These are phyloP conservation scores for Orbilia blumenaviensis DNA, from an alignment of 2,329 filamentous ascomycete species.

Conservation along the genomic window DNA sequence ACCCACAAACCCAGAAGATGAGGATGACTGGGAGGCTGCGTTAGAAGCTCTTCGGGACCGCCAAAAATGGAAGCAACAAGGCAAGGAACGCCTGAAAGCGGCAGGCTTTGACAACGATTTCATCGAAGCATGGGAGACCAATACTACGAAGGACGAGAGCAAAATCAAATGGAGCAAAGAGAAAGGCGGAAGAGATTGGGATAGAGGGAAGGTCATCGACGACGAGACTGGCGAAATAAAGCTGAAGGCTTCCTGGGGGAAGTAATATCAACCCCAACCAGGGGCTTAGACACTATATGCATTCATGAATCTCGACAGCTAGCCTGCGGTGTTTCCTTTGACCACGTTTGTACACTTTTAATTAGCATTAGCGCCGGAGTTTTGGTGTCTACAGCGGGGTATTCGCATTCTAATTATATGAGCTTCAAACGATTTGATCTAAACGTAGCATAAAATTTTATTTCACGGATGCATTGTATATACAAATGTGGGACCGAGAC, in stretches of 20 bases:
- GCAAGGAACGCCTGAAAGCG: conserved; percentile 76
- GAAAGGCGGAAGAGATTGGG: conserved; percentile 73
- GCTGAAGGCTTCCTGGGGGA: conserved; percentile 55
- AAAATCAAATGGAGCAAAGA: conserved; percentile 77
- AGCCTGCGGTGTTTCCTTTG: no score
- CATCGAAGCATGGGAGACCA: conserved; percentile 75
- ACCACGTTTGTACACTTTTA: background rate
- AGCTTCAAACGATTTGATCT: background rate
- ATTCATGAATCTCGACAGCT: no score
- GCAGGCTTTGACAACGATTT: conserved; percentile 82
- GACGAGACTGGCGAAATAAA: conserved; percentile 56
- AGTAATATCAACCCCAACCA: no score
- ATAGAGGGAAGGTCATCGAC: conserved; percentile 65
- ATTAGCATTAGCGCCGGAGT: conserved; percentile 3
- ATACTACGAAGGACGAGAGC: conserved; percentile 69
- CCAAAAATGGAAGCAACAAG: conserved; percentile 78
- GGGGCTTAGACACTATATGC: no score
- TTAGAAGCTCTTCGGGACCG: conserved; percentile 81
- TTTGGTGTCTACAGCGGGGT: background rate
- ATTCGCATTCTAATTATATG: background rate
- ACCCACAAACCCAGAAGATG: conserved; percentile 64
- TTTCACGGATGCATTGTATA: background rate
- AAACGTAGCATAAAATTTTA: background rate
- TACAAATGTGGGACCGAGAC: no score
- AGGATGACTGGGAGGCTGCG: conserved; percentile 80